A percentile compares a stretch with the other conserved stretches of the same genome.
Evolutionary conservation across 495 filamentous ascomycete species (phyloP).

Genomic region (Hypoxylon rickii): DNA sequence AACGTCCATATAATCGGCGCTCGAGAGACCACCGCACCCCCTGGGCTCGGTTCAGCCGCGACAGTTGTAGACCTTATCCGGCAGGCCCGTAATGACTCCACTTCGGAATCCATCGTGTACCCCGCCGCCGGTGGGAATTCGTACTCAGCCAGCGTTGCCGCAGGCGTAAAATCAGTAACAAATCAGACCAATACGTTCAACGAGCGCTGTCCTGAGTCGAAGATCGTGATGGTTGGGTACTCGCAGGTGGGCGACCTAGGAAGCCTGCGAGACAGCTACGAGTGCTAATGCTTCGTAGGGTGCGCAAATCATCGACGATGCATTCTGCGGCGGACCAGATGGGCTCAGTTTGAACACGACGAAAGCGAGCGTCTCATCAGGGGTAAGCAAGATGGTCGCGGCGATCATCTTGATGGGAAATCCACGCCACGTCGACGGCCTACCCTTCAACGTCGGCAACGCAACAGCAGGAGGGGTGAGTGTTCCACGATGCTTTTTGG

Average conservation of each 20-base stretch:
- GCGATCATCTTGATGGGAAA: constrained; percentile 65
- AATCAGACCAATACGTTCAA: constrained; percentile 57
- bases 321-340: constrained; percentile 63
- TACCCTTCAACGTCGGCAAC: constrained; percentile 62
- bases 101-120: constrained; percentile 60
- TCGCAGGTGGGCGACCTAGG: constrained; percentile 49
- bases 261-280: neutral
- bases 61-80: constrained; percentile 57
- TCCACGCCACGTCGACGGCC: constrained; percentile 55
- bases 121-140: constrained; percentile 60
- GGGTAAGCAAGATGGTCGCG: constrained; percentile 54
- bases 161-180: constrained; percentile 56
- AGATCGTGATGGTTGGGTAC: constrained; percentile 63
- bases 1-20: constrained; percentile 63
- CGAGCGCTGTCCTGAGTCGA: constrained; percentile 52
- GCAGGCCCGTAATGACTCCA: constrained; percentile 53
- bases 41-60: constrained; percentile 57
- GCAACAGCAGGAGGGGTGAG: constrained; percentile 60
- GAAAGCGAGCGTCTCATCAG: constrained; percentile 48
- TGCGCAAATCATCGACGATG: constrained; percentile 63
- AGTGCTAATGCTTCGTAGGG: constrained; percentile 43
- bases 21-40: constrained; percentile 61
- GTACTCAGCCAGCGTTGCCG: constrained; percentile 54
- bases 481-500: constrained; percentile 5
- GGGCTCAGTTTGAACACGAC: constrained; percentile 54